phyloP scores from a whole-genome alignment of 768 basidiomycete species.

The Cubamyces lactineus region DNA sequence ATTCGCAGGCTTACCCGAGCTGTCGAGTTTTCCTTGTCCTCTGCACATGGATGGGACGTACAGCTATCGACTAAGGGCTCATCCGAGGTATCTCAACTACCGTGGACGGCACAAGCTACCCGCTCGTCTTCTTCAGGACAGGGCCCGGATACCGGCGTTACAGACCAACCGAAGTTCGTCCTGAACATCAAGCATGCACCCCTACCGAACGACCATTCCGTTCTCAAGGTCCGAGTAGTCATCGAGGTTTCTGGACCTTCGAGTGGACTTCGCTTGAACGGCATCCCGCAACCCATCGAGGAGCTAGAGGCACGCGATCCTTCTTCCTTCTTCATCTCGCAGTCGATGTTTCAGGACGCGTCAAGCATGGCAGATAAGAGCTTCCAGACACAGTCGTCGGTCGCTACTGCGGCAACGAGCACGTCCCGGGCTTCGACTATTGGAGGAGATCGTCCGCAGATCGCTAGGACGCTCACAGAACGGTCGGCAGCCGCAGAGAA shows the following conservation, averaged over 20 bases:
- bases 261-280: conserved; percentile 84
- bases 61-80: conserved; percentile 76
- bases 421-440: conserved; percentile 32
- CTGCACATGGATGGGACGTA: conserved; percentile 83
- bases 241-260: conserved; percentile 82
- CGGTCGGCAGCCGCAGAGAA: conserved; percentile 69
- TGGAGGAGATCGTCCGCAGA: conserved; percentile 34
- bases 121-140: conserved; percentile 45
- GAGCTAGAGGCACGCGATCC: conserved; percentile 71
- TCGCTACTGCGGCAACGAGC: conserved; percentile 50
- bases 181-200: conserved; percentile 75
- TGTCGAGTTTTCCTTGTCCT: conserved; percentile 80
- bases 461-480: conserved; percentile 46
- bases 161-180: conserved; percentile 53
- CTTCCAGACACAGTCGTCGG: conserved; percentile 66
- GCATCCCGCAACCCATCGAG: conserved; percentile 70
- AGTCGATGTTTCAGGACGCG: conserved; percentile 73
- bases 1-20: conserved; percentile 71
- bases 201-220: conserved; percentile 70
- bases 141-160: conserved; percentile 35
- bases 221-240: conserved; percentile 78
- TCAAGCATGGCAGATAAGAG: conserved; percentile 71
- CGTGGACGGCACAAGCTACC: conserved; percentile 69
- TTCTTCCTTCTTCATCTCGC: conserved; percentile 56
- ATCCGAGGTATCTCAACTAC: conserved; percentile 68